These are phyloP conservation scores for Psilocybe sp. DNA, from an alignment of 768 basidiomycete species.

Conservation along the genomic window DNA sequence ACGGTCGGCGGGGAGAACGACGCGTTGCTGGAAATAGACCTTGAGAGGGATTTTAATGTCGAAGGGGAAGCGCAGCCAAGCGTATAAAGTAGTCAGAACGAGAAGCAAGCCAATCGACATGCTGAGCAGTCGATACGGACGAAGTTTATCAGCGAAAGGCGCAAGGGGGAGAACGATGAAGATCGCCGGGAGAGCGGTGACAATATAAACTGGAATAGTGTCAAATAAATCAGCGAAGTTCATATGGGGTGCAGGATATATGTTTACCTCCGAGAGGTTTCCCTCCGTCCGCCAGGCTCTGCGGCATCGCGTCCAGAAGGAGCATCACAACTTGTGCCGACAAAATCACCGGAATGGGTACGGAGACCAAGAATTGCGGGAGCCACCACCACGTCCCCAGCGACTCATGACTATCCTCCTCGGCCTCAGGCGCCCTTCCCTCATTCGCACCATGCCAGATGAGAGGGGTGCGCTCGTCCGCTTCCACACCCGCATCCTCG, in stretches of 20 bases:
- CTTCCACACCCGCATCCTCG: slow-evolving; percentile 14
- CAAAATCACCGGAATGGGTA: slow-evolving; percentile 25
- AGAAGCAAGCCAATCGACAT: slow-evolving; percentile 44
- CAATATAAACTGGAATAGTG: slow-evolving; percentile 18
- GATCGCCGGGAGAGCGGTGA: slow-evolving; percentile 13
- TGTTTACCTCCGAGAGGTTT: slow-evolving; percentile 20
- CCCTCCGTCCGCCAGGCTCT: slow-evolving; percentile 28
- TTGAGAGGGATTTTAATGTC: slow-evolving; percentile 63
- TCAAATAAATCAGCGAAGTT: neutral
- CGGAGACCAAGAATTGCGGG: slow-evolving; percentile 23
- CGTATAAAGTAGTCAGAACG: slow-evolving; percentile 37
- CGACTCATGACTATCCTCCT: slow-evolving; percentile 6
- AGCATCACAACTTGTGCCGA: slow-evolving; percentile 24
- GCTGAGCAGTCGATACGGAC: slow-evolving; percentile 16
- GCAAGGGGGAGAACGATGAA: slow-evolving; percentile 21
- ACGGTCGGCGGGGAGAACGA: slow-evolving; percentile 34
- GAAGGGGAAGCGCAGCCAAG: slow-evolving; percentile 55
- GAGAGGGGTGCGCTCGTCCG: slow-evolving; percentile 21
- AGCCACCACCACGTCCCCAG: slow-evolving; percentile 27
- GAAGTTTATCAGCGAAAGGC: slow-evolving; percentile 24
- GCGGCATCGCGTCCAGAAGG: slow-evolving; percentile 22
- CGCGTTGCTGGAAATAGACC: slow-evolving; percentile 60
- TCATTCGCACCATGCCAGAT: slow-evolving; percentile 4
- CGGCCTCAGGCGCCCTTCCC: slow-evolving; percentile 8
- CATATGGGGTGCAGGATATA: neutral